Evolutionary conservation across 768 basidiomycete species (phyloP), one percentile per base, ranked within the genome.

Genomic region (Coprinopsis strossmayeri): DNA sequence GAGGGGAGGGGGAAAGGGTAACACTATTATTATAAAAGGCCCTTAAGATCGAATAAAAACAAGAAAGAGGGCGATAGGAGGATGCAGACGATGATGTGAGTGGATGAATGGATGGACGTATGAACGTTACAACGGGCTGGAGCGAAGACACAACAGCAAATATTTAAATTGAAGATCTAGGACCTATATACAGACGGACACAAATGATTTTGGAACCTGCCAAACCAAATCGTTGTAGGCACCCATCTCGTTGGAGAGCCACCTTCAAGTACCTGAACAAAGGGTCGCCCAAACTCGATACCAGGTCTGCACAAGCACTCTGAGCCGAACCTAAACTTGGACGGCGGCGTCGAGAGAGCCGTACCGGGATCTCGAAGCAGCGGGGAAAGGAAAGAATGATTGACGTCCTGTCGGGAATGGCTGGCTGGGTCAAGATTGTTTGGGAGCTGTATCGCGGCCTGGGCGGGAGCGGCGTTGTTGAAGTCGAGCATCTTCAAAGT

Each of bases 381-480:
- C 60, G 84, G 73, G 0, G 82, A 76, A 1, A 81, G 83, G 53
- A 87, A 86, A 20, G 79, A 66, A n/a, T n/a, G n/a, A 55, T 58
- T 65, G 53, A 87, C 62, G 58, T 82, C 59, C 82, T 80, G 48
- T 71, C 73, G 32, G 62, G 66, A 38, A 85, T 65, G 61, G 55
- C 53, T 20, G 23, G 56, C 55, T 61, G 59, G 17, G 67, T 64
- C 41, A 66, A 64, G 50, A 69, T 67, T 2, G 69, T 60, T n/a
- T 54, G 68, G 68, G 49, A 67, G 60, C 53, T 69, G 69, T 62
- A 69, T 64, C 43, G 69, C 63, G 53, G 66, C 56, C 34, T 67
- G 65, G 21, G 60, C 62, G 49, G 58, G 61, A 24, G 61, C 57
- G 40, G 21, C 48, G 70, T 24, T 42, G 35, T 30, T 50, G 52